These are phyloP conservation scores for Aureobasidium sp. DNA, from an alignment of 2,329 filamentous ascomycete genomes.

Conservation along the genomic window DNA sequence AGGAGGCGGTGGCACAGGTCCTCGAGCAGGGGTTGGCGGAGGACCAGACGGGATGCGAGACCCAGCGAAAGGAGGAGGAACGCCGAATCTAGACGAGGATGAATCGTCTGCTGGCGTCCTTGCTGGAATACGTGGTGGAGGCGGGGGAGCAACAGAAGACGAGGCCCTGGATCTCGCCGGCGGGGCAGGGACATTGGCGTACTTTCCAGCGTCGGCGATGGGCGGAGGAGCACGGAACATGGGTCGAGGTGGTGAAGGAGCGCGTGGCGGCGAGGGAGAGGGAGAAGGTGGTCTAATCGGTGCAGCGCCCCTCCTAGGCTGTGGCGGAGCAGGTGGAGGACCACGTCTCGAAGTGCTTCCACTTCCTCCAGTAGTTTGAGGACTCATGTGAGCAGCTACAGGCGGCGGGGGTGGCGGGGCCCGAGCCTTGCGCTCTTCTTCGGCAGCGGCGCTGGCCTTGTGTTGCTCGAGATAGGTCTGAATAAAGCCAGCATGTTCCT, in stretches of 20 bases:
- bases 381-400: constrained; percentile 43
- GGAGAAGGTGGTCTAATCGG: constrained; percentile 41
- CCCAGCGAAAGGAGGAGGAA: constrained; percentile 73
- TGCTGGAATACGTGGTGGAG: constrained; percentile 38
- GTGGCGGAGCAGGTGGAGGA: constrained; percentile 52
- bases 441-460: constrained; percentile 45
- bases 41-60: constrained; percentile 55
- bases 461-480: constrained; percentile 60
- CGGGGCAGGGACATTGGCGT: constrained; percentile 46
- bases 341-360: constrained; percentile 51
- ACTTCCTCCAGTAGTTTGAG: constrained; percentile 54
- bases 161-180: constrained; percentile 50
- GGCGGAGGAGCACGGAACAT: constrained; percentile 82
- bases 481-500: constrained; percentile 61
- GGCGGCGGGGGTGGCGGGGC: constrained; percentile 60
- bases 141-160: constrained; percentile 27
- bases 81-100: constrained; percentile 56
- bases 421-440: constrained; percentile 44
- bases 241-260: constrained; percentile 62
- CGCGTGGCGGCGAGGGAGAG: constrained; percentile 60
- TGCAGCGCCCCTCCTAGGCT: constrained; percentile 36
- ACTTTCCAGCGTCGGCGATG: constrained; percentile 83
- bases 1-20: constrained; percentile 18
- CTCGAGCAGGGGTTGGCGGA: constrained; percentile 40
- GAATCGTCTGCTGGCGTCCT: constrained; percentile 58